These are phyloP conservation scores for Candida glaebosa DNA, from an alignment of 805 yeast species.

Conservation along the genomic window DNA sequence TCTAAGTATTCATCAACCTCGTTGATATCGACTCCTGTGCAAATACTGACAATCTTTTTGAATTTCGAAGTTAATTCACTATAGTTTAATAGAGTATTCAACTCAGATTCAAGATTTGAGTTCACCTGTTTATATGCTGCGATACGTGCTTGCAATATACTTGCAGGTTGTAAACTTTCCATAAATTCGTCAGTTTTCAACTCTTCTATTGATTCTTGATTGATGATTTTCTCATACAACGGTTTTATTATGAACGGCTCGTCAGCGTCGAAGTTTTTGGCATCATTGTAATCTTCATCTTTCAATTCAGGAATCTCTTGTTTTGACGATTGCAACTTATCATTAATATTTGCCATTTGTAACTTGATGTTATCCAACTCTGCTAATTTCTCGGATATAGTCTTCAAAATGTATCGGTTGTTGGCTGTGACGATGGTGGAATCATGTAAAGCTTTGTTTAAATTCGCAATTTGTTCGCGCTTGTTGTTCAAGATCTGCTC, in stretches of 20 bases:
- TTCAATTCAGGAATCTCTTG: slow-evolving; percentile 35
- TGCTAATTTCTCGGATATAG: slow-evolving; percentile 33
- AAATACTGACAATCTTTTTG: slow-evolving; percentile 81
- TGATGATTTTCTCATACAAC: slow-evolving; percentile 50
- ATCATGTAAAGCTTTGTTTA: slow-evolving; percentile 36
- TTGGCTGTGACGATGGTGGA: slow-evolving; percentile 42
- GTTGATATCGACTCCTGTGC: slow-evolving; percentile 82
- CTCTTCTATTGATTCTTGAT: slow-evolving; percentile 22
- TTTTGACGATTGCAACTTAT: slow-evolving; percentile 27
- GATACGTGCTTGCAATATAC: slow-evolving; percentile 69
- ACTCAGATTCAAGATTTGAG: slow-evolving; percentile 47
- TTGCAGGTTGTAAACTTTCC: slow-evolving; percentile 40
- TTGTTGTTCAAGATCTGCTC: slow-evolving; percentile 34
- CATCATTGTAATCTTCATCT: slow-evolving; percentile 55
- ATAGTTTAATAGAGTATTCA: slow-evolving; percentile 48
- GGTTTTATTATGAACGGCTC: slow-evolving; percentile 79
- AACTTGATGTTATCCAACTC: slow-evolving; percentile 49
- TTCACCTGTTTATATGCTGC: slow-evolving; percentile 77
- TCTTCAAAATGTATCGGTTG: slow-evolving; percentile 33
- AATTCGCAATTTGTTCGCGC: slow-evolving; percentile 29
- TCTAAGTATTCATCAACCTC: slow-evolving; percentile 80
- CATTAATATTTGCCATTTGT: slow-evolving; percentile 40
- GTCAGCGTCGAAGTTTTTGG: slow-evolving; percentile 74
- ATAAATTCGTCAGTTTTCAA: slow-evolving; percentile 21
- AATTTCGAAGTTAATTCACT: slow-evolving; percentile 56